These are phyloP conservation scores for Carex cristatella DNA, from an alignment of 176 grass and related monocot species.

Conservation along the genomic window DNA sequence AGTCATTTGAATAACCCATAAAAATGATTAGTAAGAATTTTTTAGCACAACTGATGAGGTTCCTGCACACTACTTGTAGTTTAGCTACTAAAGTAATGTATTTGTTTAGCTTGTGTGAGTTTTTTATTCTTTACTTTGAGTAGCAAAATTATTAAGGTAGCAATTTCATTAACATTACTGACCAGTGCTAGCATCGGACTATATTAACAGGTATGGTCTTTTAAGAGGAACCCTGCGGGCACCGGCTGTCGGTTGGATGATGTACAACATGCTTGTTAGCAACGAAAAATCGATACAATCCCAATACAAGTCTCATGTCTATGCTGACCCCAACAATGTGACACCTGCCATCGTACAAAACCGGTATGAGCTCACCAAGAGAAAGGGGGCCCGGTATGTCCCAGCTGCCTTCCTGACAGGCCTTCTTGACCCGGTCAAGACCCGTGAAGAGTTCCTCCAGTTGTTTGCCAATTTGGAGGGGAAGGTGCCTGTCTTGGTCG, in stretches of 20 bases:
- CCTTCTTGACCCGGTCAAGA: slow-evolving; percentile 75
- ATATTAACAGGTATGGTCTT: slow-evolving; percentile 58
- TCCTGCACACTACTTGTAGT: neutral
- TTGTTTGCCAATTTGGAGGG: slow-evolving; percentile 63
- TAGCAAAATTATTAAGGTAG: slow-evolving; percentile 18
- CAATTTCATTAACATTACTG: neutral
- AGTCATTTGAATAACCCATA: neutral
- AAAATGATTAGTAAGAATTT: neutral
- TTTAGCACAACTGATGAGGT: neutral
- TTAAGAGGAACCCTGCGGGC: slow-evolving; percentile 72
- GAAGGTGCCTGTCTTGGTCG: slow-evolving; percentile 43
- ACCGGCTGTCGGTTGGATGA: slow-evolving; percentile 79
- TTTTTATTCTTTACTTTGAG: slow-evolving; percentile 11
- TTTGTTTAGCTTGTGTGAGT: neutral
- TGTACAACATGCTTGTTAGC: slow-evolving; percentile 94
- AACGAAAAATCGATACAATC: slow-evolving; percentile 93
- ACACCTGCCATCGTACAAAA: slow-evolving; percentile 64
- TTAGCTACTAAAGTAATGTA: neutral
- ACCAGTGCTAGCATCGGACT: neutral
- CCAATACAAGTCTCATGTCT: slow-evolving; percentile 96
- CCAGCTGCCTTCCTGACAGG: slow-evolving; percentile 87
- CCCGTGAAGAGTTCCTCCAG: slow-evolving; percentile 71
- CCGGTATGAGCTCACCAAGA: slow-evolving; percentile 70
- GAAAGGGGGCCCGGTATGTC: slow-evolving; percentile 73
- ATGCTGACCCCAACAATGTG: slow-evolving; percentile 74